Conservation (phyloP, 805 yeast genomes). For the Candida awuae region DNA sequence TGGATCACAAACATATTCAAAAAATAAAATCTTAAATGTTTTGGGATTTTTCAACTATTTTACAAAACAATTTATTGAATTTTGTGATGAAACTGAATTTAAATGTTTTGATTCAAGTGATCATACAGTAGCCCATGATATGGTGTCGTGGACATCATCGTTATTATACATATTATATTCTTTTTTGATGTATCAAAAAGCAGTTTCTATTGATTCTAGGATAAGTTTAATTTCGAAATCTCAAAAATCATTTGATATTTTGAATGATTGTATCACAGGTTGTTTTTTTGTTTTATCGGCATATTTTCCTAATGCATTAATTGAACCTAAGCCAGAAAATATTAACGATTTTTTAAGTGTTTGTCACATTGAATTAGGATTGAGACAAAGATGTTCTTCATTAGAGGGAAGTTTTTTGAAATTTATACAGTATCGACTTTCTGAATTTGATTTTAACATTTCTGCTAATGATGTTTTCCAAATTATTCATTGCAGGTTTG, state of each 20-base stretch:
- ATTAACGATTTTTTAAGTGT: slow-evolving; percentile 43
- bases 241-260: slow-evolving; percentile 32
- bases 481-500: slow-evolving; percentile 70
- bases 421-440: slow-evolving; percentile 47
- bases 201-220: slow-evolving; percentile 30
- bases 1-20: slow-evolving; percentile 26
- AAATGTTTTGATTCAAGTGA: slow-evolving; percentile 3
- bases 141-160: slow-evolving; percentile 1
- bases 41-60: slow-evolving; percentile 42
- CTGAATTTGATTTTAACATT: slow-evolving; percentile 33
- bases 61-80: slow-evolving; percentile 2
- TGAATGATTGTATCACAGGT: slow-evolving; percentile 40
- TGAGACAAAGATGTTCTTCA: slow-evolving; percentile 57
- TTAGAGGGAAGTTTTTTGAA: slow-evolving; percentile 55
- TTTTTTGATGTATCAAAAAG: slow-evolving; percentile 47
- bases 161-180: slow-evolving; percentile 39
- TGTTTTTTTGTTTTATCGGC: slow-evolving; percentile 31
- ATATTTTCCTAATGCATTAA: slow-evolving; percentile 27
- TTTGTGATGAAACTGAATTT: not conserved
- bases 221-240: slow-evolving; percentile 39
- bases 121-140: not conserved
- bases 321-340: slow-evolving; percentile 16
- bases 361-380: slow-evolving; percentile 70
- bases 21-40: slow-evolving; percentile 37
- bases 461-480: slow-evolving; percentile 71